phyloP scores from a whole-genome alignment of 2,329 filamentous ascomycete genomes.

The Keithomyces neogunnii region DNA sequence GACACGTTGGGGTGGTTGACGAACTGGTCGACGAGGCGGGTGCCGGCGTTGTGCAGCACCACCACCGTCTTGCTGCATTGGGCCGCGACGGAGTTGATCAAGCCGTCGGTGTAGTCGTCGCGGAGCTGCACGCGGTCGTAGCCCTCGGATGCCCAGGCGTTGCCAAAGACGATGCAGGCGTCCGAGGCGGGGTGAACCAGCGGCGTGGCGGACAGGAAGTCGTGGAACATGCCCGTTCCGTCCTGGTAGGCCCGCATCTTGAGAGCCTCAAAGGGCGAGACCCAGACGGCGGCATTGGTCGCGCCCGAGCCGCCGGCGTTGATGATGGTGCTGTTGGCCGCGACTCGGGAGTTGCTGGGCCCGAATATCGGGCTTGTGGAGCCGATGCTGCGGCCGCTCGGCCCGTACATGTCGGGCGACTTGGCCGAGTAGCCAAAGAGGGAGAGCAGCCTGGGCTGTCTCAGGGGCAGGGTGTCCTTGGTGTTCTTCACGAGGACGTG shows the following conservation, averaged over 20 bases:
- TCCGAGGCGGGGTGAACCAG: slow-evolving; percentile 42
- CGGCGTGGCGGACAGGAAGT: slow-evolving; percentile 41
- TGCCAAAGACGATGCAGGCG: slow-evolving; percentile 60
- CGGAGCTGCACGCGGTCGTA: slow-evolving; percentile 52
- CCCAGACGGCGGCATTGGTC: slow-evolving; percentile 36
- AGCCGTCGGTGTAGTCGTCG: slow-evolving; percentile 55
- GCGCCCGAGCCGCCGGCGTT: slow-evolving; percentile 40
- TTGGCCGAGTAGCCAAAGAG: slow-evolving; percentile 53
- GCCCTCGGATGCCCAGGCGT: slow-evolving; percentile 64
- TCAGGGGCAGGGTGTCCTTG: slow-evolving; percentile 45
- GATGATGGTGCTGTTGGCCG: slow-evolving; percentile 33
- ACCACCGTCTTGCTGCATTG: slow-evolving; percentile 55
- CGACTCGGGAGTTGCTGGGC: slow-evolving; percentile 8
- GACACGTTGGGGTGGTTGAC: slow-evolving; percentile 57
- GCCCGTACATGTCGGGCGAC: slow-evolving; percentile 29
- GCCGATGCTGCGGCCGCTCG: neutral
- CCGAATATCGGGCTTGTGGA: too few relatives aligned
- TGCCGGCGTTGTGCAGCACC: slow-evolving; percentile 55
- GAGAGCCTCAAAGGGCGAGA: slow-evolving; percentile 48
- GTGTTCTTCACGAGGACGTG: slow-evolving; percentile 57
- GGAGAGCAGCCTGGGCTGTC: slow-evolving; percentile 40
- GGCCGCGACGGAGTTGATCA: slow-evolving; percentile 48
- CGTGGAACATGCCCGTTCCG: slow-evolving; percentile 49
- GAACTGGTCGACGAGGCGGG: slow-evolving; percentile 51
- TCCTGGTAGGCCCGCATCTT: slow-evolving; percentile 43